These are phyloP conservation scores for Fonsecaea pedrosoi DNA, from an alignment of 2,329 filamentous ascomycete genomes.

Conservation along the genomic window DNA sequence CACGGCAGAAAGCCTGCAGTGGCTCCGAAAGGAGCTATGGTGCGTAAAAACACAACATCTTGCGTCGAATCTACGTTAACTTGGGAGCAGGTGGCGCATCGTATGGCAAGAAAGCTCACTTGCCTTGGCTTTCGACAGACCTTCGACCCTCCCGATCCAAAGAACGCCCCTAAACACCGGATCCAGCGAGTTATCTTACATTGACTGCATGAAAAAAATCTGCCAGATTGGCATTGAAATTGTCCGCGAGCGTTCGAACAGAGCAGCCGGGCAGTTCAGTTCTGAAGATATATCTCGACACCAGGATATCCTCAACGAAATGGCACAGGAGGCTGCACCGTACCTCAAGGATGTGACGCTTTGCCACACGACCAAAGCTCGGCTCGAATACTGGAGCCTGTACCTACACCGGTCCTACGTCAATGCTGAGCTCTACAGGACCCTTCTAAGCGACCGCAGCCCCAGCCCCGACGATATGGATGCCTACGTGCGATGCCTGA, in stretches of 20 bases:
- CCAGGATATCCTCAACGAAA: constrained; percentile 61
- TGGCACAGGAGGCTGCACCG: constrained; percentile 63
- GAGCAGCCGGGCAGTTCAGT: constrained; percentile 58
- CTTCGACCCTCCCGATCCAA: constrained; percentile 35
- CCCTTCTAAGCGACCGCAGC: constrained; percentile 38
- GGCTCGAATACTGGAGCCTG: constrained; percentile 64
- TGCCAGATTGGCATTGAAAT: constrained; percentile 42
- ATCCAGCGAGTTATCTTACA: constrained; percentile 39
- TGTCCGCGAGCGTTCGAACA: constrained; percentile 55
- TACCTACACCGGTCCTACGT: constrained; percentile 68
- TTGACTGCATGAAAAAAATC: constrained; percentile 43
- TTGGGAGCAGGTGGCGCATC: constrained; percentile 44
- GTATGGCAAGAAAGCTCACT: constrained; percentile 48
- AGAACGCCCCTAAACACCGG: neutral
- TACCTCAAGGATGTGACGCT: constrained; percentile 62
- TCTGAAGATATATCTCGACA: constrained; percentile 62
- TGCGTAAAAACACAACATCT: constrained; percentile 59
- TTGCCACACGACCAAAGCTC: constrained; percentile 53
- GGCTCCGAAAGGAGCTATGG: constrained; percentile 64
- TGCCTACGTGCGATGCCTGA: constrained; percentile 1
- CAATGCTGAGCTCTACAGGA: constrained; percentile 66
- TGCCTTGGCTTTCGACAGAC: constrained; percentile 46
- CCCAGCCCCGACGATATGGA: constrained; percentile 2
- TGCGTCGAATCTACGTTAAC: constrained; percentile 39
- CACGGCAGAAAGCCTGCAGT: constrained; percentile 49